A percentile compares a stretch with the other conserved stretches of the same genome.
Evolutionary conservation across 2,329 filamentous ascomycete species (phyloP).

Genomic region (Aspergillus sp.): DNA sequence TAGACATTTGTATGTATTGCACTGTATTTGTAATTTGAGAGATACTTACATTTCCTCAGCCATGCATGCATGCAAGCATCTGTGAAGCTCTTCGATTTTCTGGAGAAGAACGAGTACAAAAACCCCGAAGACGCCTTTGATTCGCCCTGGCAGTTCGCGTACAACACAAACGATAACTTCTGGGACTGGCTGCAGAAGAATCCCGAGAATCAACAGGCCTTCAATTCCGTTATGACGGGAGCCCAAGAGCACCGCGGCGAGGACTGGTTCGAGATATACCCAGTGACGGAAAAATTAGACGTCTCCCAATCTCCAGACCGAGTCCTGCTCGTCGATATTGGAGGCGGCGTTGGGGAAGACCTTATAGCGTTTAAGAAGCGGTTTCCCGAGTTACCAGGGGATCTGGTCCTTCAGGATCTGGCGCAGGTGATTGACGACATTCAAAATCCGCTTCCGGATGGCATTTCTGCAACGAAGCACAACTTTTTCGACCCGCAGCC

Average conservation of each 20-base stretch:
- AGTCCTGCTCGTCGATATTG: slow-evolving; percentile 37
- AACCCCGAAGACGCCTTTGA: slow-evolving; percentile 27
- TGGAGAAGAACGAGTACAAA: slow-evolving; percentile 28
- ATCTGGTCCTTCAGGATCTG: slow-evolving; percentile 39
- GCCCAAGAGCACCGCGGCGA: not conserved
- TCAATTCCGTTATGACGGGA: slow-evolving; percentile 30
- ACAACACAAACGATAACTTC: slow-evolving; percentile 23
- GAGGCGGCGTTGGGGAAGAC: slow-evolving; percentile 38
- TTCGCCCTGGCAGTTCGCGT: slow-evolving; percentile 29
- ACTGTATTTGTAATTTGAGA: not conserved
- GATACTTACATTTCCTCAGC: not conserved
- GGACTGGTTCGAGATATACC: slow-evolving; percentile 21
- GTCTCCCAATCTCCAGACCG: not conserved
- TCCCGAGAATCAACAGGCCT: slow-evolving; percentile 19
- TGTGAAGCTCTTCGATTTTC: slow-evolving; percentile 24
- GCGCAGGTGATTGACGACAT: slow-evolving; percentile 31
- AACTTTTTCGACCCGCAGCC: slow-evolving; percentile 24
- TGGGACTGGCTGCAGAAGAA: slow-evolving; percentile 28
- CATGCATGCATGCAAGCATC: slow-evolving; percentile 15
- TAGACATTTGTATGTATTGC: slow-evolving; percentile 22
- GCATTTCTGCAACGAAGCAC: slow-evolving; percentile 10
- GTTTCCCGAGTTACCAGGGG: slow-evolving; percentile 27
- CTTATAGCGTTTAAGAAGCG: slow-evolving; percentile 25
- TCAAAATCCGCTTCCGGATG: slow-evolving; percentile 11
- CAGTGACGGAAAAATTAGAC: slow-evolving; percentile 12